These are phyloP conservation scores for Colletotrichum sp. DNA, from an alignment of 2,329 filamentous ascomycete species.

Conservation along the genomic window DNA sequence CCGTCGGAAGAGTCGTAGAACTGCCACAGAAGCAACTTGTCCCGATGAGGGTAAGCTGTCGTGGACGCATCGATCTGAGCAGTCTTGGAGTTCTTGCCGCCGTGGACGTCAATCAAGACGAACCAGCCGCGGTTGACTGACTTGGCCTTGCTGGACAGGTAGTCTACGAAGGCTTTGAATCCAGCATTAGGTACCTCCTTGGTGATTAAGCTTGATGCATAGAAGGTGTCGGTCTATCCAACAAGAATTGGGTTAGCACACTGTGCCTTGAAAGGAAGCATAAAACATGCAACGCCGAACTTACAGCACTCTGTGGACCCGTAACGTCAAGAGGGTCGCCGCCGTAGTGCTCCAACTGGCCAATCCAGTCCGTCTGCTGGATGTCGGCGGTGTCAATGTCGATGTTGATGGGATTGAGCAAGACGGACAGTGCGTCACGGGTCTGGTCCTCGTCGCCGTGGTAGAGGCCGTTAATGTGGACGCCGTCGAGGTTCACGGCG, in stretches of 20 bases:
- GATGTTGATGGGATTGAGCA: background rate
- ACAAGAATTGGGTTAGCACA: background rate
- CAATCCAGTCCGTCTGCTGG: conserved; percentile 26
- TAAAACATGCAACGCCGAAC: background rate
- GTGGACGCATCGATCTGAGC: conserved; percentile 27
- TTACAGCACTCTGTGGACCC: conserved; percentile 25
- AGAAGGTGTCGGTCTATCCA: conserved; percentile 31
- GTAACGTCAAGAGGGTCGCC: conserved; percentile 26
- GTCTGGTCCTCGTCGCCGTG: conserved; percentile 26
- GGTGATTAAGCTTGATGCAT: conserved; percentile 34
- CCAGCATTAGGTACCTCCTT: conserved; percentile 26
- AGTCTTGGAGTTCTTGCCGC: conserved; percentile 41
- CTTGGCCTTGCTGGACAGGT: conserved; percentile 30
- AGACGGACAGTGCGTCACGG: background rate
- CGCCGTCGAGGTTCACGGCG: background rate
- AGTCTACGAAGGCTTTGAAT: conserved; percentile 28
- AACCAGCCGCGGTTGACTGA: conserved; percentile 32
- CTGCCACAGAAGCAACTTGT: conserved; percentile 56
- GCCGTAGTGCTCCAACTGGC: conserved; percentile 23
- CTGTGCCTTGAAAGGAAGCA: background rate
- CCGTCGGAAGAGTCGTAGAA: conserved; percentile 45
- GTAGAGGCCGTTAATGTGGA: conserved; percentile 32
- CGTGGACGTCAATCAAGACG: conserved; percentile 38
- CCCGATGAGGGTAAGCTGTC: conserved; percentile 44
- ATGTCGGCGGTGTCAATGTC: background rate